phyloP scores from a whole-genome alignment of 2,329 filamentous ascomycete genomes.

The Pleomassaria siparia region DNA sequence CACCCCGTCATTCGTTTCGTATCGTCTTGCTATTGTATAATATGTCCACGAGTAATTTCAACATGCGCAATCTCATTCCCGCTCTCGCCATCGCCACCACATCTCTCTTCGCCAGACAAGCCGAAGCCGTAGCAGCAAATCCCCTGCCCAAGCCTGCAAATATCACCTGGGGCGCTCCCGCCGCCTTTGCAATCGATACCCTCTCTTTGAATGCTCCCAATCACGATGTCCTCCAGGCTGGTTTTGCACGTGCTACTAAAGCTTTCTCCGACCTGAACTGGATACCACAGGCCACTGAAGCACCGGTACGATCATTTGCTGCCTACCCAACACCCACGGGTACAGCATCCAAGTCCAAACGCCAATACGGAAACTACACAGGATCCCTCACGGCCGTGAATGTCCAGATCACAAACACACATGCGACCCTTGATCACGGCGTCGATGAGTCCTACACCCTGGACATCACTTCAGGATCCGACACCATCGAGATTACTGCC shows the following conservation, averaged over 20 bases:
- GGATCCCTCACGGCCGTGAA: constrained; percentile 46
- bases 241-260: constrained; percentile 54
- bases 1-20: constrained; percentile 8
- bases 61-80: constrained; percentile 35
- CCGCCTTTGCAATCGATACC: constrained; percentile 48
- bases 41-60: constrained; percentile 8
- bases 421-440: constrained; percentile 56
- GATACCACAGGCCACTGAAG: constrained; percentile 56
- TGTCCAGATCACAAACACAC: constrained; percentile 49
- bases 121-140: constrained; percentile 53
- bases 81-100: constrained; percentile 34
- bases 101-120: constrained; percentile 39
- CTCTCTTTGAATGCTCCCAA: constrained; percentile 44
- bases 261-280: constrained; percentile 55
- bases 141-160: constrained; percentile 56
- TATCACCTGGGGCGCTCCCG: constrained; percentile 56
- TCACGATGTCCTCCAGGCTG: constrained; percentile 43
- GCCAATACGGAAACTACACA: constrained; percentile 25
- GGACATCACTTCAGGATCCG: constrained; percentile 44
- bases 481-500: constrained; percentile 49
- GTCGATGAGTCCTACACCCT: constrained; percentile 61
- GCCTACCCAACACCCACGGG: constrained; percentile 52
- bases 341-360: constrained; percentile 21
- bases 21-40: constrained; percentile 1
- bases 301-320: constrained; percentile 53